Percentiles rank a stretch among this genome's conserved stretches.
phyloP scores from a whole-genome alignment of 495 filamentous ascomycete species.

The Cercophora sp. region DNA sequence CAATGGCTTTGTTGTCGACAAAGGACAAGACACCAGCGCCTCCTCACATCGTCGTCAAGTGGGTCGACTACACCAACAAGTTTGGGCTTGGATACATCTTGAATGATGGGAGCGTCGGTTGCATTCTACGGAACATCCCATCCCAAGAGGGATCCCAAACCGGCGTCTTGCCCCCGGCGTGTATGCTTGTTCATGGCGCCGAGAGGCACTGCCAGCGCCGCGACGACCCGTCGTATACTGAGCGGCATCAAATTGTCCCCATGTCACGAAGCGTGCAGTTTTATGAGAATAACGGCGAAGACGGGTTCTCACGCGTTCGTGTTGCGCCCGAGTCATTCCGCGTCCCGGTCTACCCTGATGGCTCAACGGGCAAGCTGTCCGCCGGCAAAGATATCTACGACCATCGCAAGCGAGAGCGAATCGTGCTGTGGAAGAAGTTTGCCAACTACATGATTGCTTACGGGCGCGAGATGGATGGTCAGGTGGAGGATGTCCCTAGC shows the following conservation, averaged over 20 bases:
- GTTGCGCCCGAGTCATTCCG: slow-evolving; percentile 60
- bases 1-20: slow-evolving; percentile 44
- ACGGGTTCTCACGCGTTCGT: slow-evolving; percentile 58
- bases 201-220: slow-evolving; percentile 56
- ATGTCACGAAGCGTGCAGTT: slow-evolving; percentile 66
- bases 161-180: slow-evolving; percentile 56
- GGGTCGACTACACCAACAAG: slow-evolving; percentile 93
- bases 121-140: slow-evolving; percentile 61
- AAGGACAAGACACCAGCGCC: slow-evolving; percentile 37
- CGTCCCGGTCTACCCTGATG: slow-evolving; percentile 47
- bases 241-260: slow-evolving; percentile 63
- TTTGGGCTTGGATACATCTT: slow-evolving; percentile 84
- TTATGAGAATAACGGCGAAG: slow-evolving; percentile 68
- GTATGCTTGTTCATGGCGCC: slow-evolving; percentile 64
- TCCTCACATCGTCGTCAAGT: slow-evolving; percentile 70
- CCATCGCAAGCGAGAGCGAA: slow-evolving; percentile 64
- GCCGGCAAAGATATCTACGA: slow-evolving; percentile 56
- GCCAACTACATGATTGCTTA: slow-evolving; percentile 85
- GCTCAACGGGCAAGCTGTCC: slow-evolving; percentile 50
- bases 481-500: slow-evolving; percentile 37
- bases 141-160: slow-evolving; percentile 44
- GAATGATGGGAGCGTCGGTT: slow-evolving; percentile 78
- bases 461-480: slow-evolving; percentile 49
- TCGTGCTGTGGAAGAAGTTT: slow-evolving; percentile 85
- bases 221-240: slow-evolving; percentile 50